Base-by-base conservation (phyloP, 2,329 filamentous ascomycete genomes). In the Tolypocladium cylindrosporum region DNA sequence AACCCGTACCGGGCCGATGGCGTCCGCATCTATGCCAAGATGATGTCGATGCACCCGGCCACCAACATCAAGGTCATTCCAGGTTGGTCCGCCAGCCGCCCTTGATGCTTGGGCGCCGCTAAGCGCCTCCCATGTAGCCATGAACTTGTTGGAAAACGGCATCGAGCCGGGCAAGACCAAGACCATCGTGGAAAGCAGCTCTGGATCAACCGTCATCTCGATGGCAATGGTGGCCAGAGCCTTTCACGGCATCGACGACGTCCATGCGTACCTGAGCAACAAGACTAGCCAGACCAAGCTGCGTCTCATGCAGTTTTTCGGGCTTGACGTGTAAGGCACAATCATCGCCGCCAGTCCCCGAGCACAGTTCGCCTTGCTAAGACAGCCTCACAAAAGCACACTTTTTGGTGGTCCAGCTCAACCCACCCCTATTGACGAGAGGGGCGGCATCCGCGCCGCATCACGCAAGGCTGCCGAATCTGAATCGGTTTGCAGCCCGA, bases 11-110 rank as follows among this genome's bases (percentile, higher is more conserved):
- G 77, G 54, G 61, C 75, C 24, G 77, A 86, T 77, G 79, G 80
- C 1, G 79, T 86, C 3, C 78, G 81, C 27, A 84, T 86, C 60
- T 85, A 84, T 60, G 83, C 83, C 40, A 86, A 86, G 69, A 81
- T 86, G 79, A 81, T 86, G 77, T 82, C 80, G 2, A 79, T 79
- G 72, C 79, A 81, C 60, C 83, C 83, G 1, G 80, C 82, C 14
- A 80, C 84, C 58, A 86, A 86, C 55, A 80, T 86, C 62, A 86
- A 86, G 65, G 77, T 80, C 21, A 76, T 86, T 69, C 83, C 83
- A 64, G 57, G 58, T 51, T 43, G n/a, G 55, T 53, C 21, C 16
- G 2, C 24, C 40, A 34, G 21, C 43, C 14, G 10, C 40, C n/a
- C n/a, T 14, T 42, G 36, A 40, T 27, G n/a, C 9, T 16, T 9